These are phyloP conservation scores for Trichoderma breve DNA, from an alignment of 2,329 filamentous ascomycete species.

Conservation along the genomic window DNA sequence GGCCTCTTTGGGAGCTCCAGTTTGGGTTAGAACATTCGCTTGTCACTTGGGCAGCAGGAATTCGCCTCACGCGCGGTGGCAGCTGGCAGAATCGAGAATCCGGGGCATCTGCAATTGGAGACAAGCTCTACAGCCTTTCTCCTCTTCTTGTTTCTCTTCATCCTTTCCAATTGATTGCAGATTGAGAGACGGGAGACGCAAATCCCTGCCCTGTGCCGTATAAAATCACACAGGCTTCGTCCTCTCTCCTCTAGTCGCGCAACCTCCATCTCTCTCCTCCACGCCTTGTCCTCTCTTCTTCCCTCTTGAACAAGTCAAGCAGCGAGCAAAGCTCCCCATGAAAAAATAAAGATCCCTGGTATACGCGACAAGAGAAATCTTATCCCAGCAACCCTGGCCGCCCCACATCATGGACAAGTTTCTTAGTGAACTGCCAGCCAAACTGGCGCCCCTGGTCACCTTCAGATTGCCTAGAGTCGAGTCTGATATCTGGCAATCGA, in stretches of 20 bases:
- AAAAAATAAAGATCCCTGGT: conserved; percentile 4
- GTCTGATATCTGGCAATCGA: conserved; percentile 39
- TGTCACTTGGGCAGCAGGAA: neutral
- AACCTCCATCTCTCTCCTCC: neutral
- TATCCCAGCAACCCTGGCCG: conserved; percentile 5
- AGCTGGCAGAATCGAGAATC: conserved; percentile 8
- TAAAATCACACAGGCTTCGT: neutral
- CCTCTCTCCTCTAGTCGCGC: neutral
- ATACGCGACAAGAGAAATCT: conserved; percentile 8
- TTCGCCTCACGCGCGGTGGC: conserved; percentile 12
- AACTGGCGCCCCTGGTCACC: conserved; percentile 9
- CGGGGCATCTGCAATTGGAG: neutral
- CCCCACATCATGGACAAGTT: conserved; percentile 20
- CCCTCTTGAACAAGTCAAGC: neutral
- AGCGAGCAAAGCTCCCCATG: neutral
- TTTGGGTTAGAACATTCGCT: conserved; percentile 19
- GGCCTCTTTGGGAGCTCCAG: neutral
- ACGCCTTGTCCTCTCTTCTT: neutral
- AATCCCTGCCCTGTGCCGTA: neutral
- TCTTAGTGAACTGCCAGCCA: conserved; percentile 14
- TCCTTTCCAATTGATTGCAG: neutral
- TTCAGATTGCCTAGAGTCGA: conserved; percentile 22
- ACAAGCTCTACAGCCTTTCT: neutral
- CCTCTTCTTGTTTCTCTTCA: neutral
- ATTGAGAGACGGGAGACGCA: neutral